These are phyloP conservation scores for Eutypella sp. DNA, from an alignment of 2,329 filamentous ascomycete genomes.

Conservation along the genomic window DNA sequence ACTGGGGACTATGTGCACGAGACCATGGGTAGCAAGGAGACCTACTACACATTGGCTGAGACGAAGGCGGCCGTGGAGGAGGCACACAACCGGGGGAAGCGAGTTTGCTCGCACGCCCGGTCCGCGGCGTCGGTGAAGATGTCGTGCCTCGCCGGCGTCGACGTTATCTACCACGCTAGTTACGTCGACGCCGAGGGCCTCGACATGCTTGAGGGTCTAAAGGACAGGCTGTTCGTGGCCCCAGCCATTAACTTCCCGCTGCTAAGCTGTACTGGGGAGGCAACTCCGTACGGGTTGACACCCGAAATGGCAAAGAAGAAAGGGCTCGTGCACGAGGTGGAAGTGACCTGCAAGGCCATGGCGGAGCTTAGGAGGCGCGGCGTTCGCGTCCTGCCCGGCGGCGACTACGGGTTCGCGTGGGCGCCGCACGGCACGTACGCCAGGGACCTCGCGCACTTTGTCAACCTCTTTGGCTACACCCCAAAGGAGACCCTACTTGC, in stretches of 20 bases:
- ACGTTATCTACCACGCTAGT: slow-evolving; percentile 42
- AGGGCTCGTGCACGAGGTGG: slow-evolving; percentile 38
- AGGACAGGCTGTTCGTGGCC: slow-evolving; percentile 33
- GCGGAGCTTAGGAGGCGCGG: slow-evolving; percentile 40
- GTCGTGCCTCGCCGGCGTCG: slow-evolving; percentile 37
- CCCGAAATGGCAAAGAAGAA: slow-evolving; percentile 37
- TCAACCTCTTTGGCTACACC: slow-evolving; percentile 39
- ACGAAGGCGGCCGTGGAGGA: slow-evolving; percentile 44
- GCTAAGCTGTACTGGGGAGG: slow-evolving; percentile 25
- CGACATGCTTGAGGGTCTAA: slow-evolving; percentile 34
- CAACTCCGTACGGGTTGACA: slow-evolving; percentile 35
- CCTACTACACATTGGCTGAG: slow-evolving; percentile 41
- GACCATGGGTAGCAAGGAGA: slow-evolving; percentile 18
- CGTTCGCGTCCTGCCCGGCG: slow-evolving; percentile 40
- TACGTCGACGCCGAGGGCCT: slow-evolving; percentile 39
- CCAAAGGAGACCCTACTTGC: slow-evolving; percentile 38
- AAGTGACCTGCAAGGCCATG: slow-evolving; percentile 32
- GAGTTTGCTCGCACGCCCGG: slow-evolving; percentile 40
- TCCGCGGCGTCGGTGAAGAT: slow-evolving; percentile 39
- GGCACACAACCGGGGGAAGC: slow-evolving; percentile 33
- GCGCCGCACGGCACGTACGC: slow-evolving; percentile 44
- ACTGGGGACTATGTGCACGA: slow-evolving; percentile 17
- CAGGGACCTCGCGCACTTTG: slow-evolving; percentile 40
- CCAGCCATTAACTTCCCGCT: slow-evolving; percentile 40
- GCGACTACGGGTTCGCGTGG: slow-evolving; percentile 44